Base-by-base conservation (phyloP, 1,139 yeast species). In the Geotrichum restrictum region DNA sequence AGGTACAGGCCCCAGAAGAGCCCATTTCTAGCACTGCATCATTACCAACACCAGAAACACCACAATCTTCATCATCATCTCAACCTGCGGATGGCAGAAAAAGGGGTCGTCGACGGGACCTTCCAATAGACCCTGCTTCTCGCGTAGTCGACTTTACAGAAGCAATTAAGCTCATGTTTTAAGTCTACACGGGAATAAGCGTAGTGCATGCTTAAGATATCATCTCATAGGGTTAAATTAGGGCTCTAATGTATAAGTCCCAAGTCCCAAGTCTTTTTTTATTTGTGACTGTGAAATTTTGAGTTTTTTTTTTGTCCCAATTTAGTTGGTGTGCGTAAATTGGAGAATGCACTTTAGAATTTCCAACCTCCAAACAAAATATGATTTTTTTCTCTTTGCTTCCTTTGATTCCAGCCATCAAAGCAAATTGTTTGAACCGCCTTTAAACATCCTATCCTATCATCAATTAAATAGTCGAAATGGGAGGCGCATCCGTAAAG, bases 401-500 rank as follows among this genome's bases (percentile, higher is more conserved):
- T 29, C 37, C 31, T 44, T 24, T 21, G 41, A 33, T 31, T 22
- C 16, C 40, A 51, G 36, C 49, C 24, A 18, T 37, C 36, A 24
- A 24, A 24, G 29, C 29, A 24, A 24, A 5, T 24, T 24, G 29
- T 44, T 41, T 33, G 53, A 49, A 45, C n/a, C 49, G 69, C 83
- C 95, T 91, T 91, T 89, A 91, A 91, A 85, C 82, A 86, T 80
- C 97, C 96, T 88, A 85, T 82, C 95, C 87, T 80, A 83, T 77
- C 65, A 60, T 53, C 62, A 63, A 59, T 62, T 61, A 60, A 70
- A 67, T 78, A 84, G 91, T 88, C 93, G 96, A 88, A 86, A 93
- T 93, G 98, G 98, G 98, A 91, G 98, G 97, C 82, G 76, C 87
- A 80, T 93, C 96, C 81, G 98, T 88, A 74, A 91, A 91, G 84